Base-by-base conservation (phyloP, 345 rosid species). In the Euphorbia lathyris region DNA sequence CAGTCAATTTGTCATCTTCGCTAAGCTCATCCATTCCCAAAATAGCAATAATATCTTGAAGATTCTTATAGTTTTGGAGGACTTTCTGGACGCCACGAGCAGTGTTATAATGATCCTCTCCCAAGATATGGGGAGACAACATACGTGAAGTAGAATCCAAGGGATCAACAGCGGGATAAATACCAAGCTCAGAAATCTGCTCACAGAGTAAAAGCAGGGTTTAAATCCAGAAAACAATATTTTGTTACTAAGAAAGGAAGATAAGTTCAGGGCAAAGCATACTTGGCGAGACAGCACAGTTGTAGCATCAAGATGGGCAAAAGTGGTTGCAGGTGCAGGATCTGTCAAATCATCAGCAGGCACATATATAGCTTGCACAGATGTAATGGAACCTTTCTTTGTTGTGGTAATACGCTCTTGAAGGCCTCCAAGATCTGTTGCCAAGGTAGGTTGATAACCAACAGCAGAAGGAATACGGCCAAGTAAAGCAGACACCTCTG, bases 391-490 rank as follows among this genome's bases (percentile, higher is more conserved):
- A 61, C 98, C 98, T 68, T 95, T 95, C 89, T 89, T 95, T 68
- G 99, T 95, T 61, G 99, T 92, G 70, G 99, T 95, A 74, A 95
- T 95, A 76, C 99, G 87, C 78, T 95, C 98, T 80, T 95, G 98
- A 53, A 95, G 99, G 59, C 92, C 96, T 81, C 98, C 99, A 79
- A 95, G 98, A 95, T 95, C 97, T 0, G 99, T 92, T 68, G 99
- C 95, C 76, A 95, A 72, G 42, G 99, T 95, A 52, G 98, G 99
- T 78, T 95, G 99, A 84, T 95, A 95, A 74, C 99, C 99, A 4
- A 95, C 99, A 72, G 99, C 99, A 83, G 98, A 95, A 5, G 98
- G 98, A 74, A 95, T 95, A 84, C 98, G 97, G 60, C 99, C 98
- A 29, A 95, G 99, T 84, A 95, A 77, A 58, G 98, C 98, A 67